A percentile compares a stretch with the other conserved stretches of the same genome.
Conservation (phyloP, 352 stramenopile genomes). For the Peronospora destructor region DNA sequence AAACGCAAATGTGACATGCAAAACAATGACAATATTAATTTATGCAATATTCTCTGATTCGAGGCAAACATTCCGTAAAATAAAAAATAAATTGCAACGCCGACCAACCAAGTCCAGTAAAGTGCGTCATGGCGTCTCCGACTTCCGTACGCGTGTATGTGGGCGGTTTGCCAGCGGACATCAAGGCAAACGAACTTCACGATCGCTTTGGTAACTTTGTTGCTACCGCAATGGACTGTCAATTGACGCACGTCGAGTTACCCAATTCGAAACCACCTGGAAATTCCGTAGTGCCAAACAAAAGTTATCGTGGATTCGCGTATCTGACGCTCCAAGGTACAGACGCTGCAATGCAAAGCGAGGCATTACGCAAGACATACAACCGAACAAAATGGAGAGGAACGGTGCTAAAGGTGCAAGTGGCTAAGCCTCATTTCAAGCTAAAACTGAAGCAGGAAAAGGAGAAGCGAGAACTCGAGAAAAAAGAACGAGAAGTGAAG, state of each 20-base stretch:
- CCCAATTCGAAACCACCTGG: conserved; percentile 21
- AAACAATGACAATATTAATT: no score
- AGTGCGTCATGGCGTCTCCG: background rate
- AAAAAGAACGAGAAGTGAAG: background rate
- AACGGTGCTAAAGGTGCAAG: conserved; percentile 48
- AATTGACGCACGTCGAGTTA: conserved; percentile 38
- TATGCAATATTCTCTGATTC: no score
- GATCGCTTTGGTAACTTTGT: conserved; percentile 61
- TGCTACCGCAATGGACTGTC: conserved; percentile 19
- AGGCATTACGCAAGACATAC: conserved; percentile 55
- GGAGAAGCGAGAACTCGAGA: conserved; percentile 6
- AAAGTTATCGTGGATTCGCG: conserved; percentile 39
- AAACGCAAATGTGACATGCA: no score
- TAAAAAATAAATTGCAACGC: conserved; percentile 1
- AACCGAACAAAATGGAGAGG: conserved; percentile 71
- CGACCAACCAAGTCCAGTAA: conserved; percentile 4
- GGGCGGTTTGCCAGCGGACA: conserved; percentile 45
- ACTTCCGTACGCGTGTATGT: conserved; percentile 51
- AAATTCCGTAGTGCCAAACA: conserved; percentile 1
- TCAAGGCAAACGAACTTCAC: conserved; percentile 40
- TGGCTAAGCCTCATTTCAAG: conserved; percentile 45
- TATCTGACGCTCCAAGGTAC: conserved; percentile 48
- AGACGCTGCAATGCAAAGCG: conserved; percentile 23
- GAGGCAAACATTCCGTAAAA: no score
- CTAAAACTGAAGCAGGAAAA: conserved; percentile 40